Percentiles rank a stretch among this genome's conserved stretches.
Evolutionary conservation across 2,329 filamentous ascomycete species (phyloP).

Genomic region (Xylaria sp.): DNA sequence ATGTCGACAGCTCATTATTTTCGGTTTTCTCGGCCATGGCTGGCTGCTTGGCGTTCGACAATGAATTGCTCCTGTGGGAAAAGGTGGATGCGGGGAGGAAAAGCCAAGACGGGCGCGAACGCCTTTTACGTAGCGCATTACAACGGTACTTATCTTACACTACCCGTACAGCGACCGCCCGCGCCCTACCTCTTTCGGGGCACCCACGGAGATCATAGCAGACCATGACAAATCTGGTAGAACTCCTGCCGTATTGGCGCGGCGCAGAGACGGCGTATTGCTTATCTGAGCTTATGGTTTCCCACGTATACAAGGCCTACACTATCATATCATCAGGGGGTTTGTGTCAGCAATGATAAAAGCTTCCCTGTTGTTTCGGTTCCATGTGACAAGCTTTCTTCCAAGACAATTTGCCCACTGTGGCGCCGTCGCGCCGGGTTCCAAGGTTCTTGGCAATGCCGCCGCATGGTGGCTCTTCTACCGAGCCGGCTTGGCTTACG

Average conservation of each 20-base stretch:
- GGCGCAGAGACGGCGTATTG: neutral
- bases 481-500: slow-evolving; percentile 5
- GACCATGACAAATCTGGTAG: slow-evolving; percentile 14
- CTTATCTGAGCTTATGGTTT: neutral
- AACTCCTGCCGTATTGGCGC: slow-evolving; percentile 1
- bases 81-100: slow-evolving; percentile 9
- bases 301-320: neutral
- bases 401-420: neutral
- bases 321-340: neutral
- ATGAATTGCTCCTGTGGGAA: neutral
- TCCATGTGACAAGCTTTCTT: neutral
- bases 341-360: neutral
- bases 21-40: slow-evolving; percentile 30
- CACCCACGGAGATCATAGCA: neutral
- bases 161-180: neutral
- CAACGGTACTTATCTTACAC: neutral
- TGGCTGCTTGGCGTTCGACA: slow-evolving; percentile 22
- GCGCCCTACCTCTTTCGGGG: neutral
- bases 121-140: neutral
- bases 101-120: slow-evolving; percentile 29
- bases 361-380: neutral
- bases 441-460: slow-evolving; percentile 3
- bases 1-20: slow-evolving; percentile 13
- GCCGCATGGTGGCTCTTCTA: neutral
- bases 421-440: neutral